phyloP scores from a whole-genome alignment of 192 early-diverging fungal species.

The Podila epicladia region DNA sequence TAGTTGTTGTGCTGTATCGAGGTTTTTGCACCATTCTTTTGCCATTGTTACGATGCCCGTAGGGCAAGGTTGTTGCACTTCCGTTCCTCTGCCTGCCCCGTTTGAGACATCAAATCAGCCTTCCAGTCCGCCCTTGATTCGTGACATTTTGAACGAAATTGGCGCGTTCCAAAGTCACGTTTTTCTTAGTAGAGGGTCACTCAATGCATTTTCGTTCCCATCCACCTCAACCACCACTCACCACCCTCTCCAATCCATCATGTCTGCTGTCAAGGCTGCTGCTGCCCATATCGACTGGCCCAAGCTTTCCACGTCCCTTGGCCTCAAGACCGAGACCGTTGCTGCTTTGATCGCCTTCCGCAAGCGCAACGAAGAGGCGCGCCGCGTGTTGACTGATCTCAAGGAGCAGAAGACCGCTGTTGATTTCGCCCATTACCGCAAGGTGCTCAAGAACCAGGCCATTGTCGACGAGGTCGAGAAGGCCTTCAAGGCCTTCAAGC shows the following conservation, averaged over 20 bases:
- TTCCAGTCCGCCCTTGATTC: too few relatives aligned
- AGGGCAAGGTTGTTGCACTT: too few relatives aligned
- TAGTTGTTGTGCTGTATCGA: too few relatives aligned
- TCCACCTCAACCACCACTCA: background rate
- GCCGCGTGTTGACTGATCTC: constrained; percentile 83
- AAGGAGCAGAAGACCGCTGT: constrained; percentile 83
- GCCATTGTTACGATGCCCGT: too few relatives aligned
- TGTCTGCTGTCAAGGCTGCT: constrained; percentile 55
- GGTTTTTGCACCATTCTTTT: too few relatives aligned
- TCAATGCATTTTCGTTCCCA: background rate
- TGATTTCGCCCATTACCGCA: constrained; percentile 91
- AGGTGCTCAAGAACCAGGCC: constrained; percentile 89
- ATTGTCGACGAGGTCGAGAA: constrained; percentile 93
- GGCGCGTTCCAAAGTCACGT: too few relatives aligned
- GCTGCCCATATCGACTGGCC: constrained; percentile 89
- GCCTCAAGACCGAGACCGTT: constrained; percentile 88
- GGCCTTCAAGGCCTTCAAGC: constrained; percentile 81
- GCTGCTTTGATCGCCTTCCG: constrained; percentile 90
- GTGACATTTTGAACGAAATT: too few relatives aligned
- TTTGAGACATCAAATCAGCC: too few relatives aligned
- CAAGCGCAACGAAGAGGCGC: constrained; percentile 92
- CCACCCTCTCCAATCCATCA: constrained; percentile 17
- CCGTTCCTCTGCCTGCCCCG: too few relatives aligned
- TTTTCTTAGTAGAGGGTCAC: too few relatives aligned
- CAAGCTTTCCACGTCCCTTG: constrained; percentile 81